phyloP scores from a whole-genome alignment of 257 asterid genomes.

The Henckelia pumila region DNA sequence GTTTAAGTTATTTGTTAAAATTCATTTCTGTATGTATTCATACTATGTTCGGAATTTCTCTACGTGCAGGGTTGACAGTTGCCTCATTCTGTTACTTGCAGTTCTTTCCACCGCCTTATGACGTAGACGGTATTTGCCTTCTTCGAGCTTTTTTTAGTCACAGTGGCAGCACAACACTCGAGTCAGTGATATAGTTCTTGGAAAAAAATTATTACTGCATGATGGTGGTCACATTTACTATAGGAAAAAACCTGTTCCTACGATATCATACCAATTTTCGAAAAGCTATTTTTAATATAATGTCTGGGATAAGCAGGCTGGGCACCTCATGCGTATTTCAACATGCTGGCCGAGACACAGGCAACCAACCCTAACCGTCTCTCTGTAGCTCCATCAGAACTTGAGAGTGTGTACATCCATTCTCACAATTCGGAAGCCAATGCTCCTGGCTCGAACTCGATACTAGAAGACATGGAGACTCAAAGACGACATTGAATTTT shows the following conservation, averaged over 20 bases:
- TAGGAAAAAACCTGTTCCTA: neutral
- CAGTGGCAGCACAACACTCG: neutral
- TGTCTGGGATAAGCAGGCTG: constrained; percentile 58
- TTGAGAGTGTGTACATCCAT: constrained; percentile 40
- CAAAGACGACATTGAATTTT: constrained; percentile 40
- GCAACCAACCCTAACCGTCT: constrained; percentile 35
- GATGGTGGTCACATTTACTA: neutral
- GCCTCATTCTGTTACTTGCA: constrained; percentile 92
- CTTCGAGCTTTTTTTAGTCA: constrained; percentile 6
- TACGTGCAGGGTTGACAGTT: constrained; percentile 65
- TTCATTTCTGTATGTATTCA: constrained; percentile 7
- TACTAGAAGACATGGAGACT: constrained; percentile 39
- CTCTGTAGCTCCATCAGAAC: constrained; percentile 39
- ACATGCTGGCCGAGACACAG: constrained; percentile 69
- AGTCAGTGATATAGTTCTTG: neutral
- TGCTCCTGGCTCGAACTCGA: constrained; percentile 28
- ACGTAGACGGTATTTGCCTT: constrained; percentile 57
- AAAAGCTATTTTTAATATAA: neutral
- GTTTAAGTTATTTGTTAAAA: constrained; percentile 3
- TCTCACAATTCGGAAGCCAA: constrained; percentile 29
- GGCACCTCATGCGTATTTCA: constrained; percentile 88
- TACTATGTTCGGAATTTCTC: constrained; percentile 23
- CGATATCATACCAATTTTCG: neutral
- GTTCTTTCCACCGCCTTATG: constrained; percentile 89
- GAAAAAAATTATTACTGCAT: neutral